Percentiles rank a stretch among this genome's conserved stretches.
Conservation (phyloP, 2,329 filamentous ascomycete species). For the Ampelomyces quisqualis region DNA sequence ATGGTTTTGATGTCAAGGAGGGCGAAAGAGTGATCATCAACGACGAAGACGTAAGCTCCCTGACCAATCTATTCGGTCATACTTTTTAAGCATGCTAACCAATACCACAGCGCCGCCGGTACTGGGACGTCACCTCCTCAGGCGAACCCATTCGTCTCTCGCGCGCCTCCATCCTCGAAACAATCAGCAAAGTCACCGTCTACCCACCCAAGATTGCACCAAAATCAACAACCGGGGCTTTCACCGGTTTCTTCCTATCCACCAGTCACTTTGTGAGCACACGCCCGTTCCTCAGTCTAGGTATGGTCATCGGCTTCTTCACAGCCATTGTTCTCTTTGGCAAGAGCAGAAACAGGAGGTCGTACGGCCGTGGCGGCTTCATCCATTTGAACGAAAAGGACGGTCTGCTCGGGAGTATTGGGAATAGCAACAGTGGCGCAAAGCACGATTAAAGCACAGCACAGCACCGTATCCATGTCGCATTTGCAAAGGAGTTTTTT, state of each 20-base stretch:
- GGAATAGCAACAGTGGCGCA: slow-evolving; percentile 49
- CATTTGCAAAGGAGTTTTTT: no score
- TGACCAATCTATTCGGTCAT: not conserved
- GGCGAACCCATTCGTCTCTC: slow-evolving; percentile 88
- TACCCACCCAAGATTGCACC: slow-evolving; percentile 70
- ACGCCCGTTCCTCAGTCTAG: slow-evolving; percentile 52
- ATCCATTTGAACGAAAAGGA: slow-evolving; percentile 70
- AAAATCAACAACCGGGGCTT: slow-evolving; percentile 72
- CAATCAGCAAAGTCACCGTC: slow-evolving; percentile 69
- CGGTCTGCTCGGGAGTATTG: slow-evolving; percentile 57
- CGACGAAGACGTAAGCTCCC: slow-evolving; percentile 81
- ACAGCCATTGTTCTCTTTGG: slow-evolving; percentile 49
- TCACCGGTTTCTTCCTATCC: slow-evolving; percentile 67
- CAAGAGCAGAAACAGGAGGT: slow-evolving; percentile 37
- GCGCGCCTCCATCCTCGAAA: slow-evolving; percentile 87
- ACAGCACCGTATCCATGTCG: no score
- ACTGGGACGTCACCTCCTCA: slow-evolving; percentile 90
- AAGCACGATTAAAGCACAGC: slow-evolving; percentile 39
- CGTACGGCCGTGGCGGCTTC: slow-evolving; percentile 58
- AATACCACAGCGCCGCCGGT: slow-evolving; percentile 71
- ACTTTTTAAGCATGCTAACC: slow-evolving; percentile 9
- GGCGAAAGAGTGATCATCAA: slow-evolving; percentile 95
- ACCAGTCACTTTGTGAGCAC: slow-evolving; percentile 45
- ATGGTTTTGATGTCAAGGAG: slow-evolving; percentile 80
- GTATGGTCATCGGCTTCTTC: slow-evolving; percentile 59